Percentiles rank a stretch among this genome's conserved stretches.
These are phyloP conservation scores for Anisodus acutangulus DNA, from an alignment of 257 asterid species.

Conservation along the genomic window DNA sequence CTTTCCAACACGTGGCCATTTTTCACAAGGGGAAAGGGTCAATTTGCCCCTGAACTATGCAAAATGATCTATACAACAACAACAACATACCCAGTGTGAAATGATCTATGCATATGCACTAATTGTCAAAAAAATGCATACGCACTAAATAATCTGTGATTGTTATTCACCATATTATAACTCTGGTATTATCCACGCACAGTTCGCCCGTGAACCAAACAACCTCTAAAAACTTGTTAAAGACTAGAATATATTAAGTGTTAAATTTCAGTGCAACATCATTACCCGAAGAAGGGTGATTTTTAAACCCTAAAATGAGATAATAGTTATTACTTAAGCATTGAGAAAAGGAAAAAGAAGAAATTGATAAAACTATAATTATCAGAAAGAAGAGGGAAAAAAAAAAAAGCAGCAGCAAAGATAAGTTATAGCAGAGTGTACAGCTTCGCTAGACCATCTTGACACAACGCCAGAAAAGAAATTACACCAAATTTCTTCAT, in stretches of 20 bases:
- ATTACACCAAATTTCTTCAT: background rate
- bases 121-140: background rate
- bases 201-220: background rate
- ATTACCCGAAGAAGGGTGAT: conserved; percentile 2
- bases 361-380: background rate
- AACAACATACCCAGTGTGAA: too few relatives aligned
- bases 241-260: background rate
- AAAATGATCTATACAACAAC: background rate
- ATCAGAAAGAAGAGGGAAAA: background rate
- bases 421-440: conserved; percentile 12
- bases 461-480: background rate
- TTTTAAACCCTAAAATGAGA: background rate
- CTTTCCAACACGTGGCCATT: background rate
- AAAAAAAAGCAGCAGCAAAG: background rate
- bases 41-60: background rate
- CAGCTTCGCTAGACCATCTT: background rate
- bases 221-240: background rate
- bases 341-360: background rate
- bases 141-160: conserved; percentile 1
- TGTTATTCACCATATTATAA: background rate
- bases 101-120: too few relatives aligned
- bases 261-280: background rate
- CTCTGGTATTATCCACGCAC: background rate
- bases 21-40: background rate
- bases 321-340: background rate